Conservation (phyloP, 1,284 basidiomycete genomes). For the Papiliotrema fonsecae region DNA sequence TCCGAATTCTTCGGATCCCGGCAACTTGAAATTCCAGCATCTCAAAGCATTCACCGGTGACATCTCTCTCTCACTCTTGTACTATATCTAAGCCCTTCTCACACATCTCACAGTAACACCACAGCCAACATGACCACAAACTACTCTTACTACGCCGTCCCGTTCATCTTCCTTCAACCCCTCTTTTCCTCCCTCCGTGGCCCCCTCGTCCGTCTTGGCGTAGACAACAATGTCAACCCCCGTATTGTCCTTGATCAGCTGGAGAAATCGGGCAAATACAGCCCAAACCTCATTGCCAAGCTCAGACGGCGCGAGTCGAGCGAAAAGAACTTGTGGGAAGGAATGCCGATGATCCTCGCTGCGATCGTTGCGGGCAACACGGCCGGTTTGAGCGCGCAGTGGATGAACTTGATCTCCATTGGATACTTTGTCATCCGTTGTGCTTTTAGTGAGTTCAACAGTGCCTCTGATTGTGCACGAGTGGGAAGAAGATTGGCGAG, state of each 20-base stretch:
- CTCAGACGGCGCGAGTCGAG: conserved; percentile 30
- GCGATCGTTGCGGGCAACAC: conserved; percentile 38
- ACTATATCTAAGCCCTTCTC: too few species aligned
- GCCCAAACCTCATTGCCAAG: conserved; percentile 17
- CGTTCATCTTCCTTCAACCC: conserved; percentile 28
- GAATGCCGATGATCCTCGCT: conserved; percentile 22
- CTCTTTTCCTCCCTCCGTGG: conserved; percentile 21
- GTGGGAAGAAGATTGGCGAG: too few species aligned
- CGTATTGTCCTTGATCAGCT: conserved; percentile 19
- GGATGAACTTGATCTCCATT: conserved; percentile 31
- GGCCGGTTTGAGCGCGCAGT: conserved; percentile 22
- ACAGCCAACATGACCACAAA: conserved; percentile 21
- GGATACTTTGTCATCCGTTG: conserved; percentile 28
- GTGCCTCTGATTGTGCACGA: background rate
- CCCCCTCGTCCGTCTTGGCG: conserved; percentile 16
- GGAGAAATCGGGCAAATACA: conserved; percentile 30
- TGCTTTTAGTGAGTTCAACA: conserved; percentile 21
- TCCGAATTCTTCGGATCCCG: too few species aligned
- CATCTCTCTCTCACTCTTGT: too few species aligned
- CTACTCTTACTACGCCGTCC: conserved; percentile 32
- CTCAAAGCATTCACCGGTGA: too few species aligned
- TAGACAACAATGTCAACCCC: conserved; percentile 31
- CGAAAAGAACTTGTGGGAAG: conserved; percentile 36
- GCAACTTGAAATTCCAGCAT: too few species aligned
- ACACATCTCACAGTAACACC: too few species aligned